Evolutionary conservation across 1,139 yeast species (phyloP), one percentile per base, ranked within the genome.

Genomic region (Entelexis sorbosivorans): DNA sequence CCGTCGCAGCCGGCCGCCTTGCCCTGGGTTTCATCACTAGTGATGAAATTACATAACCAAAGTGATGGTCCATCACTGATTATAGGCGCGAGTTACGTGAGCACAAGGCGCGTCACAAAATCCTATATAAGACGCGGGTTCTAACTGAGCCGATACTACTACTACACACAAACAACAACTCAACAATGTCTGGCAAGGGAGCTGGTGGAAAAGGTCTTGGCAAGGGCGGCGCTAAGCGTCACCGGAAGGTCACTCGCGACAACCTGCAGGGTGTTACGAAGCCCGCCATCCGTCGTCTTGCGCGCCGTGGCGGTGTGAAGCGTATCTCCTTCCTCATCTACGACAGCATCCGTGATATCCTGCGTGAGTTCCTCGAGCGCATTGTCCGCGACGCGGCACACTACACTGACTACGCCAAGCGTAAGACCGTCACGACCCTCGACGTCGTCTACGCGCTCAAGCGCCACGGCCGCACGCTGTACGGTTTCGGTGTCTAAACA

Each of bases 251-350:
- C 75, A 80, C 89, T 66, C 88, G 97, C 80, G 98, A 91, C 74
- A 91, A 91, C 89, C 89, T 91, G 64, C 97, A 89, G 78, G 98
- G 98, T 79, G 89, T 91, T 71, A 91, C 98, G 61, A 91, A 91
- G 81, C 98, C 98, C 71, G 98, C 98, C 68, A 91, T 91, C 72
- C 88, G 98, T 79, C 89, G 98, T 85, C 83, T 91, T 69, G 98
- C 98, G 58, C 89, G 98, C 82, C 88, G 98, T 86, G 98, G 98
- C 77, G 98, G 98, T 86, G 98, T 91, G 70, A 91, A 91, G 83
- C 96, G 97, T 84, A 91, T 91, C 67, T 89, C 97, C 61, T 97
- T 96, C 70, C 79, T 89, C 71, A 89, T 91, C 73, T 91, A 91
- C 78, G 97, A 91, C 77, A 96, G 89, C 79, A 96, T 93, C 68